phyloP scores from a whole-genome alignment of 305 asterid genomes.

The Fraxinus baroniana region DNA sequence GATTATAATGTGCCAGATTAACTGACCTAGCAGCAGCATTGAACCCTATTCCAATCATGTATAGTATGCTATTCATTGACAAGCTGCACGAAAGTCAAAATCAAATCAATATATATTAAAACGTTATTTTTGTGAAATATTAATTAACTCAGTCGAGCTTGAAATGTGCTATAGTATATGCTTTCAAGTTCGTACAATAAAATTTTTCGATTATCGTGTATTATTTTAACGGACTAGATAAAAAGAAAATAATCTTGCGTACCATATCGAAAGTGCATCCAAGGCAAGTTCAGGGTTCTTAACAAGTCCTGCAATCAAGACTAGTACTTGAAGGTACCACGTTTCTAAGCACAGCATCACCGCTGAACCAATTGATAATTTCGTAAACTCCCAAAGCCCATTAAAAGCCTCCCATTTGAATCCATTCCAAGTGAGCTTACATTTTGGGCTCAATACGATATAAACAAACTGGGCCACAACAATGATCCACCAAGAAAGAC shows the following conservation, averaged over 20 bases:
- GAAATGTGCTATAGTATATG: neutral
- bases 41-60: conserved; percentile 75
- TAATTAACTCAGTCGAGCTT: too few species aligned
- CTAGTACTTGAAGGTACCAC: conserved; percentile 42
- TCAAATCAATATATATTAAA: neutral
- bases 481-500: conserved; percentile 46
- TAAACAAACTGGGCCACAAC: conserved; percentile 39
- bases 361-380: conserved; percentile 37
- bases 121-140: neutral
- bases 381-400: conserved; percentile 38
- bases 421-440: conserved; percentile 42
- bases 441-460: conserved; percentile 30
- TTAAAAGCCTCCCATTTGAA: conserved; percentile 35
- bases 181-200: neutral
- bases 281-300: conserved; percentile 38
- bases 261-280: conserved; percentile 44
- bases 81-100: conserved; percentile 42
- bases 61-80: conserved; percentile 57
- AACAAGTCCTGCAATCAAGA: conserved; percentile 41
- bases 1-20: neutral
- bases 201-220: neutral
- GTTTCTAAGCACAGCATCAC: conserved; percentile 46
- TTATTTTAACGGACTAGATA: neutral
- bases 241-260: neutral
- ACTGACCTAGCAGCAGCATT: conserved; percentile 85